Base-by-base conservation (phyloP, 1,284 basidiomycete species). In the Cryptococcus jaspeensis region DNA sequence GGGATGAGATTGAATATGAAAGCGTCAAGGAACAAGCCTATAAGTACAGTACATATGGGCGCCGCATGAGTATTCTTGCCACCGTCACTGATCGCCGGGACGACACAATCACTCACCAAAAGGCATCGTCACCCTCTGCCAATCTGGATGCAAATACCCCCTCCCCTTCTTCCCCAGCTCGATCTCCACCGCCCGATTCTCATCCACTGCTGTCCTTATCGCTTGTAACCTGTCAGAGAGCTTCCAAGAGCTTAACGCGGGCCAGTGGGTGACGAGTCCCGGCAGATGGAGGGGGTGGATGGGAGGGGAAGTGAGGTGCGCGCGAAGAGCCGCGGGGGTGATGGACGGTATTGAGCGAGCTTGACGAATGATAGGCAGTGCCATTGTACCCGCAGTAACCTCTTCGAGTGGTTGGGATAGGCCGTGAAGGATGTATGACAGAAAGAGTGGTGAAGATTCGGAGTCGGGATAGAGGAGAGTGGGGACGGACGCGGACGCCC, bases 201-300 rank as follows among this genome's bases (percentile, higher is more conserved):
- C 70, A 9, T 68, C 70, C 1, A 72, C 59, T 4, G 23, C 53
- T 0, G 59, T 47, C 18, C 64, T 40, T 6, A 67, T 39, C n/a
- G 32, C 55, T 12, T 16, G 18, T 32, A 69, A 48, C 44, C 55
- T 55, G 52, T 65, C 54, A 22, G 48, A 20, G n/a, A 90, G 84
- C 66, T 75, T 91, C 74, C 89, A 93, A 44, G 32, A 36, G 5
- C 80, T 81, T 23, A 59, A 11, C 9, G 65, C 69, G 1, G 62
- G 61, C 70, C 70, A 73, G 25, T 52, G 38, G 22, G 48, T 20
- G 12, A 60, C 56, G 11, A 72, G 59, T 16, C 56, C 48, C 5
- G 63, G 58, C n/a, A 72, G 54, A 39, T 65, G 59, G 12, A 74
- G 61, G 7, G 71, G 63, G 8, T 25, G 44, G 5, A 64, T 56